phyloP scores from a whole-genome alignment of 2,329 filamentous ascomycete species.

The Stachybotrys chartarum region DNA sequence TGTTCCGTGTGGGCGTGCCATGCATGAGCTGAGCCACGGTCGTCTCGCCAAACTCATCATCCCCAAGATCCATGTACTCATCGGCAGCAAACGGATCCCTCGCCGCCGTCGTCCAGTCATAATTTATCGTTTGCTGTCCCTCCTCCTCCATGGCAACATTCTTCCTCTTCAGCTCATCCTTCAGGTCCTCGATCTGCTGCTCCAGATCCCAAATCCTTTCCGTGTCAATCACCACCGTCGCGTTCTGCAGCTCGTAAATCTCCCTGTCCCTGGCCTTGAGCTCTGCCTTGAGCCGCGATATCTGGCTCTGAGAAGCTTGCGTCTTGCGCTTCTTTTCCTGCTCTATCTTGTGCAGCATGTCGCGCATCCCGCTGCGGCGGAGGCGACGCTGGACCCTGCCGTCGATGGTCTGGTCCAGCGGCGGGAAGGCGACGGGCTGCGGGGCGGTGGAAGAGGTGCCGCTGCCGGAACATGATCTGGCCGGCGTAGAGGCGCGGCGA shows the following conservation, averaged over 20 bases:
- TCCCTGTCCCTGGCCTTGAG: constrained; percentile 44
- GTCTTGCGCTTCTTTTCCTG: constrained; percentile 35
- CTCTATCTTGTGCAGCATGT: constrained; percentile 48
- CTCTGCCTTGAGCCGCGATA: constrained; percentile 40
- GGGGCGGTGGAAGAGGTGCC: not conserved
- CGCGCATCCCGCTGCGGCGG: constrained; percentile 48
- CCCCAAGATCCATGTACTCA: constrained; percentile 35
- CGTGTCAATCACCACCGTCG: constrained; percentile 41
- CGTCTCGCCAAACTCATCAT: constrained; percentile 39
- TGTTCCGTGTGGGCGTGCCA: constrained; percentile 39
- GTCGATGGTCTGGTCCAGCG: constrained; percentile 46
- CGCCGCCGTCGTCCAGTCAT: constrained; percentile 45
- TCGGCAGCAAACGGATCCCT: constrained; percentile 36
- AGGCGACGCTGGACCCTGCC: constrained; percentile 51
- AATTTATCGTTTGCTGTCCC: constrained; percentile 18
- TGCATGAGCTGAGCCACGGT: constrained; percentile 43
- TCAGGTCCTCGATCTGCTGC: constrained; percentile 28
- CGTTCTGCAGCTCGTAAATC: constrained; percentile 44
- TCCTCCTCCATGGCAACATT: constrained; percentile 4
- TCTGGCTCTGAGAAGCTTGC: constrained; percentile 34
- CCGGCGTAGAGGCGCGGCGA: constrained; percentile 39
- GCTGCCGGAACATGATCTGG: constrained; percentile 3
- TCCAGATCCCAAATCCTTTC: constrained; percentile 35
- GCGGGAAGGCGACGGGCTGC: constrained; percentile 23
- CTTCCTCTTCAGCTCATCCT: constrained; percentile 21